Base-by-base conservation (phyloP, 208 protist genomes). In the Lotmaria passim region DNA sequence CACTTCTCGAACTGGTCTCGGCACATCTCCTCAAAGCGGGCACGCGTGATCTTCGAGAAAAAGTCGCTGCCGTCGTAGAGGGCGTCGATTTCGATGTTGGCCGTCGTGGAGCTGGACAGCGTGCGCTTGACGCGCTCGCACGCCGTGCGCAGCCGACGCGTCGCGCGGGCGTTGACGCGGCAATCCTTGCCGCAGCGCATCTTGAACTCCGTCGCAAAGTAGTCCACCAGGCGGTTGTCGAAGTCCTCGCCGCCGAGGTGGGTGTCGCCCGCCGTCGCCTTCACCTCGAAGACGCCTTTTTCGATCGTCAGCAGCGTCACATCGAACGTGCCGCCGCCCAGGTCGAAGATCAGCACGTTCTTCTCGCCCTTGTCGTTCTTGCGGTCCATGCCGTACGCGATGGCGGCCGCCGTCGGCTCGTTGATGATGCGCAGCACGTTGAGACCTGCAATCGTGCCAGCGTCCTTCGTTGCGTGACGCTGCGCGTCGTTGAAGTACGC, bases 371-470 rank as follows among this genome's bases (percentile, higher is more conserved):
- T 86, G 26, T 98, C 95, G n/a, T 89, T 77, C 66, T 93, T 89
- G 69, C 98, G 98, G 79, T 99, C 97, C 57, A 99, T 93, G 69
- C 98, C 98, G 82, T 99, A 99, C 3, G 99, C 98, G 73, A 99
- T 96, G 57, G 99, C 98, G 28, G 99, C 98, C 1, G 99, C 98
- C 30, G 99, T 99, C 33, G 99, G 99, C 90, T 99, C 99, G 94
- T 99, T 99, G 85, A 99, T 99, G 86, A 99, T 99, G 81, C 99
- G 95, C 55, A 99, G 73, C 28, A 99, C 98, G 43, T 99, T 95
- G 12, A 98, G 72, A 38, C 99, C 99, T 1, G 94, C 86, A 69
- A 99, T 99, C 15, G 67, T 57, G 46, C 98, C 99, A 12, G 99
- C 99, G 73, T 99, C 98, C 86, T 99, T 99, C 10, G 98, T 99